Percentiles rank a stretch among this genome's conserved stretches.
These are phyloP conservation scores for Afroboletus lepidellus DNA, from an alignment of 1,284 basidiomycete species.

Conservation along the genomic window DNA sequence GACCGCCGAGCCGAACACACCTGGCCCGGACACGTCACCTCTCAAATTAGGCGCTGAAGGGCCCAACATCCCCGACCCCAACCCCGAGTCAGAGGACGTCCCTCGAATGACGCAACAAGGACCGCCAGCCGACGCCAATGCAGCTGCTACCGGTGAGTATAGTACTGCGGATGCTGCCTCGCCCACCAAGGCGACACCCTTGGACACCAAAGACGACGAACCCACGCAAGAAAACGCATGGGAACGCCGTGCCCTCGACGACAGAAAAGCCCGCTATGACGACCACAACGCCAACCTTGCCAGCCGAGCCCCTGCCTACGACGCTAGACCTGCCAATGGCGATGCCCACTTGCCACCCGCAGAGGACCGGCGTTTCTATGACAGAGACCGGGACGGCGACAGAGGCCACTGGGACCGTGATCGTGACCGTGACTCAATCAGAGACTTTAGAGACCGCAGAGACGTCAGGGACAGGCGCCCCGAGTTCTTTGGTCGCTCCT, in stretches of 20 bases:
- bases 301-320: constrained; percentile 11
- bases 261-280: constrained; percentile 22
- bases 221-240: constrained; percentile 18
- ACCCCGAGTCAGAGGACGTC: constrained; percentile 13
- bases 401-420: constrained; percentile 36
- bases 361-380: constrained; percentile 24
- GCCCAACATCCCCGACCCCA: constrained; percentile 5
- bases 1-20: constrained; percentile 14
- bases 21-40: constrained; percentile 19
- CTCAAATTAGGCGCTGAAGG: constrained; percentile 14
- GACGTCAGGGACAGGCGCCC: constrained; percentile 36
- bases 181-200: constrained; percentile 9
- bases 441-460: constrained; percentile 32
- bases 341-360: constrained; percentile 17
- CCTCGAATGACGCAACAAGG: constrained; percentile 1
- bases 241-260: constrained; percentile 19
- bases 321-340: constrained; percentile 13
- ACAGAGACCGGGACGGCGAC: constrained; percentile 36
- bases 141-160: constrained; percentile 26
- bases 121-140: constrained; percentile 9
- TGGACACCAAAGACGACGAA: constrained; percentile 23
- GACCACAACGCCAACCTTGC: constrained; percentile 12
- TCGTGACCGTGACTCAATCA: constrained; percentile 24
- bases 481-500: constrained; percentile 36
- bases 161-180: constrained; percentile 10